Base-by-base conservation (phyloP, 2,329 filamentous ascomycete genomes). In the Pyrenochaeta sp. region DNA sequence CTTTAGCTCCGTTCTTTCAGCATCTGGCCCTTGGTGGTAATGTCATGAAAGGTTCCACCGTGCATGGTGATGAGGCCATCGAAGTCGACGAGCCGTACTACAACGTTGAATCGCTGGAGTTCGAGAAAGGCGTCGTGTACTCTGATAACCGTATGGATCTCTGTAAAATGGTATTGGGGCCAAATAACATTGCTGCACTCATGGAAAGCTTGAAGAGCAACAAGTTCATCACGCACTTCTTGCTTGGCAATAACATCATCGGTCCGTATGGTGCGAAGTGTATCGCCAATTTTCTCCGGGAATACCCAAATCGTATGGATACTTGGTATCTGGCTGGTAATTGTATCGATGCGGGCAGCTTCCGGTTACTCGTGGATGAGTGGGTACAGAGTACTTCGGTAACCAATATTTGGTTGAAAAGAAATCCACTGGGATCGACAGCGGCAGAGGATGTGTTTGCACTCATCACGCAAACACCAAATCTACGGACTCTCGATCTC, bases 271-370 rank as follows among this genome's bases (percentile, higher is more conserved):
- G 83, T 13, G 83, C 81, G 2, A 69, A 73, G 39, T 79, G 78
- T 39, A 82, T 71, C 27, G 64, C 59, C 30, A 66, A 73, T 8
- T 86, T 85, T 66, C 72, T 84, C 46, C 59, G 74, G 12, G 78
- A 81, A 22, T 73, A 78, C 46, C 83, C 83, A 3, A 68, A 79
- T 34, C 77, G 80, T 5, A 84, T 85, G 67, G 78, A 84, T 52
- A 85, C 83, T 32, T 86, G 83, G 83, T 85, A 85, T 64, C 76
- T 86, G 32, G 83, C 83, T 4, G 84, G 84, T 5, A 85, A 85
- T 63, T 84, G 82, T 68, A 84, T 86, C 59, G 79, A 84, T 49
- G 72, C 72, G 2, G 52, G 69, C 2, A 72, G 77, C 55, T 79
- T 85, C 67, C 69, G 67, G 27, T 61, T 75, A 1, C 75, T 85